Conservation (phyloP, 2,329 filamentous ascomycete species). For the Pestalotiopsis sp. region DNA sequence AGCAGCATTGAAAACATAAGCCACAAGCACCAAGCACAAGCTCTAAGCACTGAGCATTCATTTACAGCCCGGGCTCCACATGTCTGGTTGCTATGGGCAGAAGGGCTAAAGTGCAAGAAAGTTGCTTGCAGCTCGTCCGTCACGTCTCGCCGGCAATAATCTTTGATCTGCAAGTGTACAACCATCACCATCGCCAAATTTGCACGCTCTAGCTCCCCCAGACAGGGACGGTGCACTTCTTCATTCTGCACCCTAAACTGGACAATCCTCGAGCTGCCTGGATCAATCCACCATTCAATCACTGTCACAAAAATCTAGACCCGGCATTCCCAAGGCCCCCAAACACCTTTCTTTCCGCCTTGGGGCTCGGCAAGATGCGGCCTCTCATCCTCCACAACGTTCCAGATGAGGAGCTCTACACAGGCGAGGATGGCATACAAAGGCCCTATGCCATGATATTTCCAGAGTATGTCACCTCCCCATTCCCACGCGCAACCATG, state of each 20-base stretch:
- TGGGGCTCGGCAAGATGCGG: slow-evolving; percentile 46
- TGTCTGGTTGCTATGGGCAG: not conserved
- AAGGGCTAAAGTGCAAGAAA: not conserved
- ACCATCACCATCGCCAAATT: not conserved
- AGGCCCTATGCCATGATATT: slow-evolving; percentile 68
- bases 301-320: not conserved
- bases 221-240: not conserved
- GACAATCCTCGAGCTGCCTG: not conserved
- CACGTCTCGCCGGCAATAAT: not conserved
- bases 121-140: not conserved
- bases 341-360: not conserved
- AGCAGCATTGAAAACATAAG: not conserved
- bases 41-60: not conserved
- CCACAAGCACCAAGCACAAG: not conserved
- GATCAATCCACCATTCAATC: not conserved
- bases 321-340: not conserved
- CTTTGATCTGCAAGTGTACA: not conserved
- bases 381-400: slow-evolving; percentile 69
- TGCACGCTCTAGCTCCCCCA: not conserved
- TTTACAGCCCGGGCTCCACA: not conserved
- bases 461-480: slow-evolving; percentile 50
- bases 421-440: slow-evolving; percentile 64
- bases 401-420: slow-evolving; percentile 66
- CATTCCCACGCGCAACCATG: not conserved
- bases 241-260: not conserved